Percentiles rank a stretch among this genome's conserved stretches.
phyloP scores from a whole-genome alignment of 805 yeast genomes.

The Ogataea trehalophila region DNA sequence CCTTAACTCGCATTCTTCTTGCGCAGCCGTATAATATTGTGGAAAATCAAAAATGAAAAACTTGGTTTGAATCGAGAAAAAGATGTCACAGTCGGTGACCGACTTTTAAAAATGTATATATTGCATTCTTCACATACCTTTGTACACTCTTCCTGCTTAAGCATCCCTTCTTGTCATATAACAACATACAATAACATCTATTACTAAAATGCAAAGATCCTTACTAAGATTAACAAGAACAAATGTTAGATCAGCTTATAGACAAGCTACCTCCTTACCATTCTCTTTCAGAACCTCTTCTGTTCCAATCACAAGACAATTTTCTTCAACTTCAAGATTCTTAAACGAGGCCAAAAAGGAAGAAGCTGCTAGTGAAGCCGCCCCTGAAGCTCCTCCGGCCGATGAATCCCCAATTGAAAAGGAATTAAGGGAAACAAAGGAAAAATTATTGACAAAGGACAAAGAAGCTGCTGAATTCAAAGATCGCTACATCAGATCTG shows the following conservation, averaged over 20 bases:
- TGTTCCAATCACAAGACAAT: conserved; percentile 15
- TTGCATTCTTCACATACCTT: no score
- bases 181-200: no score
- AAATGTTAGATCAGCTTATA: conserved; percentile 10
- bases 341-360: conserved; percentile 29
- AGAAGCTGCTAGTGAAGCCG: conserved; percentile 5
- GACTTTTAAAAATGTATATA: no score
- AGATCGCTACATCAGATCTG: conserved; percentile 74
- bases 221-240: conserved; percentile 17
- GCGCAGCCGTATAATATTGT: no score
- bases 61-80: no score
- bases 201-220: conserved; percentile 23
- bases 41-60: no score
- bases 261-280: neutral
- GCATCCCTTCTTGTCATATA: no score
- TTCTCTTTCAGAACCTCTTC: conserved; percentile 3
- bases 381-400: conserved; percentile 3
- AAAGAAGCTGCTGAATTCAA: conserved; percentile 77
- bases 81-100: no score
- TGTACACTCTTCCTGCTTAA: no score
- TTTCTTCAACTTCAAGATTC: conserved; percentile 16
- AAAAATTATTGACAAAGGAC: conserved; percentile 54
- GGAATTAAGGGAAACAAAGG: conserved; percentile 39
- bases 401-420: conserved; percentile 25
- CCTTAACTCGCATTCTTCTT: no score